Evolutionary conservation across 805 yeast species (phyloP).

Genomic region (Candida pini): DNA sequence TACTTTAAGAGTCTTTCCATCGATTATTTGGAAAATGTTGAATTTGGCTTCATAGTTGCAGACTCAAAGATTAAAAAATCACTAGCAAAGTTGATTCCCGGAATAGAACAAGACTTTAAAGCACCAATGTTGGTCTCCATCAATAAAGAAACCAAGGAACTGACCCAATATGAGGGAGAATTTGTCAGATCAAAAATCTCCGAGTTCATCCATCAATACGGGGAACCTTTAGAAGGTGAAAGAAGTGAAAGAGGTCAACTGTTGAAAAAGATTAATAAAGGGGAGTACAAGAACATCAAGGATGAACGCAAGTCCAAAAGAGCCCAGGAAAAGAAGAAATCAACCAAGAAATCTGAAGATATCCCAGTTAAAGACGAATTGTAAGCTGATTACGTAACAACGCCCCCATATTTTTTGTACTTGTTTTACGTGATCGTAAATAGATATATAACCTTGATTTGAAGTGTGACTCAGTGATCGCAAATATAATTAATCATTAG

Average conservation of each 20-base stretch:
- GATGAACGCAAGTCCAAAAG: slow-evolving; percentile 12
- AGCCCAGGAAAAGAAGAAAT: slow-evolving; percentile 2
- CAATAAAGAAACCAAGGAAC: slow-evolving; percentile 15
- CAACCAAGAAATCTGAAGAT: not conserved
- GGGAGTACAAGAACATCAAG: slow-evolving; percentile 18
- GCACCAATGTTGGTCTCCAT: slow-evolving; percentile 22
- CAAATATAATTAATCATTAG: too few relatives aligned
- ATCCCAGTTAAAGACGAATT: slow-evolving; percentile 16
- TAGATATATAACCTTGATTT: too few relatives aligned
- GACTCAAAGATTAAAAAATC: slow-evolving; percentile 21
- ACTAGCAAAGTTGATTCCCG: slow-evolving; percentile 13
- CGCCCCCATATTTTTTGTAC: not conserved
- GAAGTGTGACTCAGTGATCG: too few relatives aligned
- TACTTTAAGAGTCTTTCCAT: slow-evolving; percentile 61
- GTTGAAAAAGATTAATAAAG: slow-evolving; percentile 17
- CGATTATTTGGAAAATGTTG: slow-evolving; percentile 51
- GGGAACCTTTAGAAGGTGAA: slow-evolving; percentile 31
- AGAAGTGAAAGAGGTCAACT: slow-evolving; percentile 20
- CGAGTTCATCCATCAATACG: slow-evolving; percentile 27
- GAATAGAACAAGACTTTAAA: slow-evolving; percentile 10
- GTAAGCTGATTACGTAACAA: slow-evolving; percentile 1
- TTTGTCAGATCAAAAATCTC: slow-evolving; percentile 27
- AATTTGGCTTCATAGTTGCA: slow-evolving; percentile 40
- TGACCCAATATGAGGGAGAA: slow-evolving; percentile 24
- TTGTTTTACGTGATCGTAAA: too few relatives aligned